Evolutionary conservation across 768 basidiomycete species (phyloP), one percentile per base, ranked within the genome.

Genomic region (Kwoniella shandongensis): DNA sequence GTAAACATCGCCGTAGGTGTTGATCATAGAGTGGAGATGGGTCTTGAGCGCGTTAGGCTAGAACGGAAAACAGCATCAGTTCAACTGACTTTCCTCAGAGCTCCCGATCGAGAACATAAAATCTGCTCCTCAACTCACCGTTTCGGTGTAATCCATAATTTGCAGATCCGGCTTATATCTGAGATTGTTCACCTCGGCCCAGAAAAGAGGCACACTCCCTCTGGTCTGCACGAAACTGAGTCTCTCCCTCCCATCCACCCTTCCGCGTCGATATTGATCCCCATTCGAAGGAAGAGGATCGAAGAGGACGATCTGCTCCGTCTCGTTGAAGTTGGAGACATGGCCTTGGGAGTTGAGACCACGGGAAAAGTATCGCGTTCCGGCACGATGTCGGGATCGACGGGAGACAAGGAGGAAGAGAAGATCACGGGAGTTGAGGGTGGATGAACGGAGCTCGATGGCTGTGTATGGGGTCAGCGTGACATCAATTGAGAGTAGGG

Each of bases 241-340:
- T 54, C 73, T 55, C 38, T 79, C 75, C 26, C 73, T 69, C 7
- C 79, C 79, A 41, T 75, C 69, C 10, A 77, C 76, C 35, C 67
- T 38, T 0, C 71, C 70, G 56, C 65, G 25, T 29, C 69, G 49
- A 26, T 59, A 45, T 29, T 62, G 53, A 29, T 63, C 58, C 1
- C 67, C 67, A 15, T 55, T 54, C 11, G 47, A 40, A 2, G 76
- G 65, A 12, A 75, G 41, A 0, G 71, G 62, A 50, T 91, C 88
- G 12, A 93, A 81, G 15, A 94, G 80, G 25, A 94, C 79, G 57
- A 99, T 80, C 74, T 98, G 96, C 73, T 99, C 96, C 5, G 96
- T 94, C 77, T 99, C 96, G 74, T 97, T 96, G 79, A 91, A 98
- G 77, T 99, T 99, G 55, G 92, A 91, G 39, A 89, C 89, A 73